phyloP scores from a whole-genome alignment of 495 filamentous ascomycete species.

The Penicillium fimorum region DNA sequence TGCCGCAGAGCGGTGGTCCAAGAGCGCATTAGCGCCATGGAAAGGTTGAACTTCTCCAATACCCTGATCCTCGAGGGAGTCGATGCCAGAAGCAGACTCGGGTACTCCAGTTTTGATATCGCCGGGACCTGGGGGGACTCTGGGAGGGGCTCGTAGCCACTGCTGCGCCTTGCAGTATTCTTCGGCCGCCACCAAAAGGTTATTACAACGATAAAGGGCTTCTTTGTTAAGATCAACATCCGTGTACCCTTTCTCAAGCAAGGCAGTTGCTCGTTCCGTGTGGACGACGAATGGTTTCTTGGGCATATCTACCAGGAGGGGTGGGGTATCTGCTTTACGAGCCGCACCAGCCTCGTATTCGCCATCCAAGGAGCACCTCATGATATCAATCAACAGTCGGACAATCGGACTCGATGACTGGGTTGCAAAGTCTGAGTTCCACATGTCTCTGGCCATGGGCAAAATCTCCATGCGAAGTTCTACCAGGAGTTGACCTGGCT shows the following conservation, averaged over 20 bases:
- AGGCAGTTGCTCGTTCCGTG: conserved; percentile 40
- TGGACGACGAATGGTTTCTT: conserved; percentile 49
- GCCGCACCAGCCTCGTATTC: conserved; percentile 70
- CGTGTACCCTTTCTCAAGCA: conserved; percentile 48
- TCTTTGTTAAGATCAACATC: conserved; percentile 65
- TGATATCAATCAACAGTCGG: conserved; percentile 77
- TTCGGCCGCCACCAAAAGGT: conserved; percentile 53
- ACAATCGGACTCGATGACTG: conserved; percentile 72
- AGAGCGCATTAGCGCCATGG: conserved; percentile 19
- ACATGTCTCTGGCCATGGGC: conserved; percentile 74
- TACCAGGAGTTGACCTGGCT: conserved; percentile 75
- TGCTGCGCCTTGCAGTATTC: conserved; percentile 72
- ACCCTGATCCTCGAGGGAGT: conserved; percentile 33
- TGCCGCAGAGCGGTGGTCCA: conserved; percentile 34
- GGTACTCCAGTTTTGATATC: conserved; percentile 52
- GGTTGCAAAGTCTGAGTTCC: conserved; percentile 70
- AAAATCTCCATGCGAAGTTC: conserved; percentile 81
- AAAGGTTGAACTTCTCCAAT: conserved; percentile 34
- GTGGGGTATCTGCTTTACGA: conserved; percentile 56
- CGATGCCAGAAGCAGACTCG: conserved; percentile 27
- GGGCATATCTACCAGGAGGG: conserved; percentile 32
- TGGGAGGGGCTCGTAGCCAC: conserved; percentile 40
- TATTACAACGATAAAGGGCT: conserved; percentile 78
- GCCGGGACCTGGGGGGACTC: conserved; percentile 59
- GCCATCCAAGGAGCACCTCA: conserved; percentile 74